Conservation (phyloP, 768 basidiomycete species). For the Leccinum incarnatum region DNA sequence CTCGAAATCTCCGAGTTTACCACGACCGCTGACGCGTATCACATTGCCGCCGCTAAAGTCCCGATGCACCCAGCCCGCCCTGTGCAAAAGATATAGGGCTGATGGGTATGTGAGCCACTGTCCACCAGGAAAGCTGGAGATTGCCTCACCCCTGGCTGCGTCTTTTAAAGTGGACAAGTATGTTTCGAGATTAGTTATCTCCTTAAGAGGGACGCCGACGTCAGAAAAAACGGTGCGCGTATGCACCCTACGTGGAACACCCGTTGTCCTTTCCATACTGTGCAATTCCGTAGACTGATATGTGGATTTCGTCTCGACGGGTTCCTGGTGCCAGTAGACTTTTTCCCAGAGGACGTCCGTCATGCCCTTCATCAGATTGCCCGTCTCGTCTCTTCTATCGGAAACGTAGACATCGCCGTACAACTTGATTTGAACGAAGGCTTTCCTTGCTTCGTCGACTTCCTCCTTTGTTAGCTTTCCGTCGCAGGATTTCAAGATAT, state of each 20-base stretch:
- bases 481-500: not conserved
- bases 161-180: not conserved
- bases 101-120: not conserved
- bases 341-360: no score
- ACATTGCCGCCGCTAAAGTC: conserved; percentile 7
- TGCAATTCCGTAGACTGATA: not conserved
- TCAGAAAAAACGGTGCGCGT: not conserved
- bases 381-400: not conserved
- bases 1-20: conserved; percentile 14
- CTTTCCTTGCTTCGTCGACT: not conserved
- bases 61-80: conserved; percentile 3
- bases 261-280: not conserved
- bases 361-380: not conserved
- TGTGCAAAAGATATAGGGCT: conserved; percentile 7
- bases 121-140: not conserved
- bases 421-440: not conserved
- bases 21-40: not conserved
- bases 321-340: no score
- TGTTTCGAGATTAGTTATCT: not conserved
- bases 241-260: not conserved
- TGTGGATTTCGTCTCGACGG: no score
- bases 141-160: not conserved
- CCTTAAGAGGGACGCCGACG: not conserved
- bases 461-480: not conserved
- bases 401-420: not conserved